phyloP scores from a whole-genome alignment of 2,329 filamentous ascomycete genomes.

The Sclerotinia nivalis region DNA sequence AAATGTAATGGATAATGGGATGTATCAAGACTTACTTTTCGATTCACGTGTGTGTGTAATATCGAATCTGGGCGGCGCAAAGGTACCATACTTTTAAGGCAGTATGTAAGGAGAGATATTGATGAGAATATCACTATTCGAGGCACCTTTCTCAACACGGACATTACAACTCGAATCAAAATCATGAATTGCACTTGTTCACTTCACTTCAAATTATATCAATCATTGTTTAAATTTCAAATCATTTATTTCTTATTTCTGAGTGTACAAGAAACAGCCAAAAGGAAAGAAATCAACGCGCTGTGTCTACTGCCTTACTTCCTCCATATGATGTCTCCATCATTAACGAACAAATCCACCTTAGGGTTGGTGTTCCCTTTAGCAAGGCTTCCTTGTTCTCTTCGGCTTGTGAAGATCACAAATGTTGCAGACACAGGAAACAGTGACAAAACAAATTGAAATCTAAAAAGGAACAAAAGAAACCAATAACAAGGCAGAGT shows the following conservation, averaged over 20 bases:
- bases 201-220: background rate
- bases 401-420: too few relatives aligned
- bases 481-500: background rate
- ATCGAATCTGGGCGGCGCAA: conserved; percentile 11
- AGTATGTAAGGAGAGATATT: background rate
- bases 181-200: background rate
- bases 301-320: background rate
- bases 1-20: conserved; percentile 15
- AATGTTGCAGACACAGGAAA: background rate
- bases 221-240: background rate
- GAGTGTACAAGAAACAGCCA: background rate
- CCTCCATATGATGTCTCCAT: background rate
- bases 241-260: background rate
- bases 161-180: background rate
- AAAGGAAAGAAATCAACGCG: background rate
- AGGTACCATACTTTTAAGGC: background rate
- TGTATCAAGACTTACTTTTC: conserved; percentile 15
- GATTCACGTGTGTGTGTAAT: conserved; percentile 11
- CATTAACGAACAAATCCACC: background rate
- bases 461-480: background rate
- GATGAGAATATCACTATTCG: background rate
- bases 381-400: background rate
- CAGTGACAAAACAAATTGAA: too few relatives aligned
- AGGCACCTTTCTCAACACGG: background rate
- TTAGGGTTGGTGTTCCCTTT: background rate